Evolutionary conservation across 2,329 filamentous ascomycete genomes (phyloP).

Genomic region (Chalaropsis ovoidea): DNA sequence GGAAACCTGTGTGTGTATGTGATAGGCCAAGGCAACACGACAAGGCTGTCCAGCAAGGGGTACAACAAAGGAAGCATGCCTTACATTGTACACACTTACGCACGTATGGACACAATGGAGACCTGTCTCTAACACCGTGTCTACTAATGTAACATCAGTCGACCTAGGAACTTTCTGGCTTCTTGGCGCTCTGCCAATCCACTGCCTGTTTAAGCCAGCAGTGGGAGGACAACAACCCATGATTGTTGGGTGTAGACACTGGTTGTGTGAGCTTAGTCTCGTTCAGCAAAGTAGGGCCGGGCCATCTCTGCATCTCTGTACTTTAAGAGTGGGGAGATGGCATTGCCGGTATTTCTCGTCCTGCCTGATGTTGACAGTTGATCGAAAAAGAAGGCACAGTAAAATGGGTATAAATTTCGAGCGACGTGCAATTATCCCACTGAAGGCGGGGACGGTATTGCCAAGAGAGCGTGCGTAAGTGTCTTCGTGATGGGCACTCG

Average conservation of each 20-base stretch:
- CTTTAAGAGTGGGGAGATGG: background rate
- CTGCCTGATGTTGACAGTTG: background rate
- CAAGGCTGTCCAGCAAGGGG: background rate
- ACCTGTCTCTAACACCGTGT: background rate
- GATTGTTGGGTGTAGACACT: background rate
- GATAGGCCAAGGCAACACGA: background rate
- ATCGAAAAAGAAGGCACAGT: background rate
- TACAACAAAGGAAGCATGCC: background rate
- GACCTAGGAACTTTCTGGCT: background rate
- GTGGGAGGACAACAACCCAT: background rate
- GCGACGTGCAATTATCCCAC: background rate
- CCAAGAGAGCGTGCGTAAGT: conserved; percentile 9
- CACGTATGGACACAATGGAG: background rate
- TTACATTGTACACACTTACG: background rate
- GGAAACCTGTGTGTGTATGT: background rate
- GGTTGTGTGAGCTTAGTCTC: no score
- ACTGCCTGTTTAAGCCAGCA: background rate
- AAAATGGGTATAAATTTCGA: background rate
- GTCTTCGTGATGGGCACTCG: background rate
- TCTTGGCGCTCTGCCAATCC: background rate
- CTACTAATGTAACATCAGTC: background rate
- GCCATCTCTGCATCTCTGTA: background rate
- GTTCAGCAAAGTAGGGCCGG: background rate
- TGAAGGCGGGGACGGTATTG: background rate
- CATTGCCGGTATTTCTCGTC: background rate